A percentile compares a stretch with the other conserved stretches of the same genome.
Conservation (phyloP, 2,329 filamentous ascomycete species). For the Apiospora phragmitis region DNA sequence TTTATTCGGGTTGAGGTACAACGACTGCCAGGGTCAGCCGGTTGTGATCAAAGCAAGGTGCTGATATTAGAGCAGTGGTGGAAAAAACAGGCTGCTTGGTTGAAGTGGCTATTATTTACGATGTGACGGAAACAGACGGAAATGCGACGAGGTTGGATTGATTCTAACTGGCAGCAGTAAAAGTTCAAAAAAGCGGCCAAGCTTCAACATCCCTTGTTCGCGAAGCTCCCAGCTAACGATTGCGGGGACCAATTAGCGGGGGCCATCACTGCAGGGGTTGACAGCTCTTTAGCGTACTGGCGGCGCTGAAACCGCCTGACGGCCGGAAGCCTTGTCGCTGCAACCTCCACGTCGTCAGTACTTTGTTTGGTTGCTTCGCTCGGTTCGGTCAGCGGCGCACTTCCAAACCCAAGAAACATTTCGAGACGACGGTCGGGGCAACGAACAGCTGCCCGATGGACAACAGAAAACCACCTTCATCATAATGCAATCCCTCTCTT, state of each 20-base stretch:
- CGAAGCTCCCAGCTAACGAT: constrained; percentile 1
- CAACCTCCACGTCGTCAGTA: constrained; percentile 1
- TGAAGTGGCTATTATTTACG: background rate
- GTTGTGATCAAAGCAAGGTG: background rate
- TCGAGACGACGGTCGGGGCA: background rate
- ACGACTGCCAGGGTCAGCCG: too few species aligned
- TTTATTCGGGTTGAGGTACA: background rate
- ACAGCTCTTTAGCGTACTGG: background rate
- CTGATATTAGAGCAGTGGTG: background rate
- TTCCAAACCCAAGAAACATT: constrained; percentile 12
- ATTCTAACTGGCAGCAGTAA: background rate
- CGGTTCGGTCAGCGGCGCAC: background rate
- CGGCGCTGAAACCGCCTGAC: constrained; percentile 2
- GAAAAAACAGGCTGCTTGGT: background rate
- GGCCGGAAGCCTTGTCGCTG: background rate
- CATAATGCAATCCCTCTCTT: constrained; percentile 36
- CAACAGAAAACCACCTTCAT: constrained; percentile 21
- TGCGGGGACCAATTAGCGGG: constrained; percentile 14
- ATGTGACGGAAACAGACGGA: background rate
- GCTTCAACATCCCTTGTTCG: background rate
- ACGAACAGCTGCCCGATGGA: constrained; percentile 26
- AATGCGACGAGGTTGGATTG: constrained; percentile 6
- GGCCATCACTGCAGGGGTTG: background rate
- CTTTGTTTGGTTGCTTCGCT: background rate
- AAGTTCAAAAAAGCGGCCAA: background rate